These are phyloP conservation scores for Proliferodiscus dingleyae DNA, from an alignment of 2,329 filamentous ascomycete genomes.

Conservation along the genomic window DNA sequence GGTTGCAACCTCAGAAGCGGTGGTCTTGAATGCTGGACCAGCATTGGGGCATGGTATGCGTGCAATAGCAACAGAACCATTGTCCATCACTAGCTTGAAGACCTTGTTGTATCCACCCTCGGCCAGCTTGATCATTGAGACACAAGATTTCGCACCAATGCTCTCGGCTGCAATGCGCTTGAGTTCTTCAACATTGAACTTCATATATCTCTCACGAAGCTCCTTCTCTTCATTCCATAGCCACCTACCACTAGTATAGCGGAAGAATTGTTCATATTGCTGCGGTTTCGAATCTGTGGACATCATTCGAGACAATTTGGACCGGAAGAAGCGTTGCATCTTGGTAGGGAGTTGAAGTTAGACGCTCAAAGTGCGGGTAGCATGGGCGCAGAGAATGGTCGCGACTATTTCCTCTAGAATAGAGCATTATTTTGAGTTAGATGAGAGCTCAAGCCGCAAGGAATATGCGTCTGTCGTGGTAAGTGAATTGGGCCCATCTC, in stretches of 20 bases:
- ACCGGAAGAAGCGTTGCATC: no score
- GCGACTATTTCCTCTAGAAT: no score
- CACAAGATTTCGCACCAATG: constrained; percentile 30
- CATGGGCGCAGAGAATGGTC: no score
- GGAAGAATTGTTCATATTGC: constrained; percentile 23
- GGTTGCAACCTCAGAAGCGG: constrained; percentile 25
- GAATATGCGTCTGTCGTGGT: no score
- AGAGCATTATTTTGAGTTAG: no score
- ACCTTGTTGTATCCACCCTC: constrained; percentile 37
- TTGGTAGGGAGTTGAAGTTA: no score
- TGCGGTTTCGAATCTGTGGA: constrained; percentile 6
- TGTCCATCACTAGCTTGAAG: constrained; percentile 31
- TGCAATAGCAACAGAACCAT: constrained; percentile 27
- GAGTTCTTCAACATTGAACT: constrained; percentile 32
- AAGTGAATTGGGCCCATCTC: no score
- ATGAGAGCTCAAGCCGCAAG: no score
- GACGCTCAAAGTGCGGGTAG: no score
- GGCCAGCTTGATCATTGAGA: constrained; percentile 34
- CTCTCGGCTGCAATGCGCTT: constrained; percentile 30
- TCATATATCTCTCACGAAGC: constrained; percentile 29
- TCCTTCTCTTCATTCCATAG: constrained; percentile 34
- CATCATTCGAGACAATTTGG: constrained; percentile 6
- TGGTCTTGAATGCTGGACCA: constrained; percentile 16
- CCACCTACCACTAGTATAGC: constrained; percentile 33
- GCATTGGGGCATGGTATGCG: constrained; percentile 20